Base-by-base conservation (phyloP, 768 basidiomycete species). In the Sutorius australiensis region DNA sequence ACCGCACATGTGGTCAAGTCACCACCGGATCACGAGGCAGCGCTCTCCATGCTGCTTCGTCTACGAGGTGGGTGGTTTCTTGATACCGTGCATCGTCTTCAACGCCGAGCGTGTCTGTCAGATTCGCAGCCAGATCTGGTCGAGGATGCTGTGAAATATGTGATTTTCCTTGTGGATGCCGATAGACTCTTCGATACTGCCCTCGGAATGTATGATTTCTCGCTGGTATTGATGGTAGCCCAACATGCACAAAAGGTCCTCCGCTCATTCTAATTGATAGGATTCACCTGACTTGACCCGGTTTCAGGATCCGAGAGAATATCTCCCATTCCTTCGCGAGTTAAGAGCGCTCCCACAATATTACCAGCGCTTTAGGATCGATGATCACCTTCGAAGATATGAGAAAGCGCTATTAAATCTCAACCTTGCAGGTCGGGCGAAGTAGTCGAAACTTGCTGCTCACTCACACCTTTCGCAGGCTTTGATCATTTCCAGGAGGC, bases 141-240 rank as follows among this genome's bases (percentile, higher is more conserved):
- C 13, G 95, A 99, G 65, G 95, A 98, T 53, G 97, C 97, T 6
- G 89, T 98, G 62, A 98, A 95, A 66, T 99, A 98, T 65, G 87
- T 98, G 67, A 98, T 98, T 68, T 99, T 98, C 78, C 81, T 99
- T 31, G 92, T 93, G 17, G 92, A 98, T 60, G 93, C 93, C 0
- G 84, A 98, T 61, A 77, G 78, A 41, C 78, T 99, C 5, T 98
- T 95, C 72, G 86, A 98, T 67, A 89, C 90, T 11, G 97, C 97
- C 1, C 79, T 99, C 31, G 97, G 97, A 17, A 98, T 98, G 94
- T 99, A 99, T 65, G 94, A 99, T 70, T 98, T 98, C 73, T 86
- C 90, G 28, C 75, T 99, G 16, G 95, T 98, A 7, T 75, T 98
- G 21, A 87, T 98, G 86, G 82, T 99, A 38, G 95, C 97, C 1